phyloP scores from a whole-genome alignment of 306 rosid species.

The Dalbergia cultrata region DNA sequence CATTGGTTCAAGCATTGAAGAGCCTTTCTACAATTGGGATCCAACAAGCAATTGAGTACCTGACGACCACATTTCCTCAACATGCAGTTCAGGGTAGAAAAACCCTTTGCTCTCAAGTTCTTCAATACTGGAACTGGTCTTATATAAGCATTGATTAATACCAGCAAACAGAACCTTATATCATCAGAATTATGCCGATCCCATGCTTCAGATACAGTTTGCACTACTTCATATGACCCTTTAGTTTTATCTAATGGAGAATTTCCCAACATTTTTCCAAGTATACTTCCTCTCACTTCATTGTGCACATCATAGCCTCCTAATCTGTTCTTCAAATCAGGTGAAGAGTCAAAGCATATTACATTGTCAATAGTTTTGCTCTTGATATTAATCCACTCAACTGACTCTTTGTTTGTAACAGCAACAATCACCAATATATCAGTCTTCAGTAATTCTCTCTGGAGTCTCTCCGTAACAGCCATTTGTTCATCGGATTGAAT shows the following conservation, averaged over 20 bases:
- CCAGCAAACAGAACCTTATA: conserved; percentile 82
- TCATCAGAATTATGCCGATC: conserved; percentile 78
- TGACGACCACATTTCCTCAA: conserved; percentile 82
- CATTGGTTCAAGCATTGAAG: conserved; percentile 84
- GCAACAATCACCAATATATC: conserved; percentile 77
- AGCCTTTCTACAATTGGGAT: conserved; percentile 86
- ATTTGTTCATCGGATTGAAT: conserved; percentile 45
- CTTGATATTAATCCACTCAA: conserved; percentile 57
- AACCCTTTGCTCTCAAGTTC: conserved; percentile 87
- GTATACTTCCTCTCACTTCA: conserved; percentile 53
- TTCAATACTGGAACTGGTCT: conserved; percentile 80
- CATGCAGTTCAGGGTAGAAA: conserved; percentile 84
- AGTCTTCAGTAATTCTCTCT: conserved; percentile 47
- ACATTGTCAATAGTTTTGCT: conserved; percentile 54
- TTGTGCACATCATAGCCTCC: conserved; percentile 66
- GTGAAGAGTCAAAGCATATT: conserved; percentile 78
- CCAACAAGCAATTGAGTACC: conserved; percentile 78
- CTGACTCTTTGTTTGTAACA: conserved; percentile 64
- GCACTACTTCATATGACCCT: conserved; percentile 63
- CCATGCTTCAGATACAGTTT: conserved; percentile 85
- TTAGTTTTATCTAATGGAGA: conserved; percentile 49
- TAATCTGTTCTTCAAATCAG: conserved; percentile 62
- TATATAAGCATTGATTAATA: conserved; percentile 78
- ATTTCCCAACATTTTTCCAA: conserved; percentile 53
- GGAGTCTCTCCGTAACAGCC: conserved; percentile 27